Percentiles rank a stretch among this genome's conserved stretches.
Evolutionary conservation across 768 basidiomycete genomes (phyloP).

Genomic region (Agrocybe praecox): DNA sequence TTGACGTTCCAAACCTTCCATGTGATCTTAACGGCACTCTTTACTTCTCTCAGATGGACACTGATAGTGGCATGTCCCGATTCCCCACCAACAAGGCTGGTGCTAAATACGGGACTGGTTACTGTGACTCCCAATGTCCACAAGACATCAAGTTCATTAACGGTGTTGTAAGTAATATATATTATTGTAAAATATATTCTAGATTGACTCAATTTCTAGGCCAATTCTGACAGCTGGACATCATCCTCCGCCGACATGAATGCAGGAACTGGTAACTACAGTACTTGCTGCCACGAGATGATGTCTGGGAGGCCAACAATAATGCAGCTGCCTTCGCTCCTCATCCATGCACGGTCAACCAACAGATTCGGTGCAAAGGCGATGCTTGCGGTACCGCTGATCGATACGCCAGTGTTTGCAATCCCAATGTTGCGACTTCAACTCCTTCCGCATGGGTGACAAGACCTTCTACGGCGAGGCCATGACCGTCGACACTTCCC

Average conservation of each 20-base stretch:
- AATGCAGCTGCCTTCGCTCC: conserved; percentile 1
- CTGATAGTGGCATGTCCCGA: conserved; percentile 51
- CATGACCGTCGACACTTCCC: conserved; percentile 1
- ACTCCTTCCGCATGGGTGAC: conserved; percentile 7
- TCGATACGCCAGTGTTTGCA: not conserved
- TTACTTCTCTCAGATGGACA: conserved; percentile 59
- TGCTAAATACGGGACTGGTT: conserved; percentile 41
- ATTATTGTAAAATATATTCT: too few species aligned
- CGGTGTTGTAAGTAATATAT: conserved; percentile 41
- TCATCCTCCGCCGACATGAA: conserved; percentile 40
- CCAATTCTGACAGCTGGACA: conserved; percentile 47
- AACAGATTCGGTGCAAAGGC: not conserved
- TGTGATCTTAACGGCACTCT: conserved; percentile 63
- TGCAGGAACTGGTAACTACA: too few species aligned
- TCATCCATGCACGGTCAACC: not conserved
- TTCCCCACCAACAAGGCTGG: conserved; percentile 56
- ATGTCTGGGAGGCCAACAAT: conserved; percentile 1
- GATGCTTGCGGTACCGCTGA: not conserved
- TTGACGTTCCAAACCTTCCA: conserved; percentile 57
- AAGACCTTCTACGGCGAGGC: conserved; percentile 1
- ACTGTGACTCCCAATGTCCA: conserved; percentile 52
- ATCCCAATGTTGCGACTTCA: conserved; percentile 6
- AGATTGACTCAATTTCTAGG: too few species aligned
- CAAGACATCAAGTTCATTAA: conserved; percentile 61
- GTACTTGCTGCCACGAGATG: conserved; percentile 59